Percentiles rank a stretch among this genome's conserved stretches.
Evolutionary conservation across 805 yeast genomes (phyloP).

Genomic region (Millerozyma miso): DNA sequence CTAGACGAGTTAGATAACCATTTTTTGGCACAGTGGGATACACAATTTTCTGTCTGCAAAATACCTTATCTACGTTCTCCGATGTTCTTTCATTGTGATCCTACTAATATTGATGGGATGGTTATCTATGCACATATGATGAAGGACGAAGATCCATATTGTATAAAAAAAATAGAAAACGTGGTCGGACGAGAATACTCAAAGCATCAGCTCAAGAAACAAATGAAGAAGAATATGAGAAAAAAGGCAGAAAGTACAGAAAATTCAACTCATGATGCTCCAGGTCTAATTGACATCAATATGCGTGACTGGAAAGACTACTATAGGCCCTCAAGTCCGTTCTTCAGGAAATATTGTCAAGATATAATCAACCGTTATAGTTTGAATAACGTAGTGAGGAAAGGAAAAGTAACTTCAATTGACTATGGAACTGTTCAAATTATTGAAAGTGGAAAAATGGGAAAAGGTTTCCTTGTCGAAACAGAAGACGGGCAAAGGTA

Average conservation of each 20-base stretch:
- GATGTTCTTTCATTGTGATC: constrained; percentile 47
- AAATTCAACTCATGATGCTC: constrained; percentile 18
- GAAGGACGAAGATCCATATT: constrained; percentile 23
- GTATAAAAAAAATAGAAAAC: constrained; percentile 37
- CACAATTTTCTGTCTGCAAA: constrained; percentile 37
- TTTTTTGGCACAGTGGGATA: constrained; percentile 42
- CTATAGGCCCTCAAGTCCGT: constrained; percentile 38
- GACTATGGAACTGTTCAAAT: constrained; percentile 22
- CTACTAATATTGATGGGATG: constrained; percentile 40
- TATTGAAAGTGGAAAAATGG: constrained; percentile 17
- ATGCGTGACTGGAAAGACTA: constrained; percentile 43
- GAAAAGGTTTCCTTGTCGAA: constrained; percentile 29
- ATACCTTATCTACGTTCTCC: constrained; percentile 43
- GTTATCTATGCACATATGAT: constrained; percentile 33
- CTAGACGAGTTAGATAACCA: constrained; percentile 29
- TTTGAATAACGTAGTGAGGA: constrained; percentile 22
- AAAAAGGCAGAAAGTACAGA: constrained; percentile 2
- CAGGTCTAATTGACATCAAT: constrained; percentile 38
- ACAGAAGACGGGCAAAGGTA: constrained; percentile 27
- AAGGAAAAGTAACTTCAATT: constrained; percentile 32
- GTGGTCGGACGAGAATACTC: constrained; percentile 43
- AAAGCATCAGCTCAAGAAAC: constrained; percentile 37
- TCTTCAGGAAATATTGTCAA: constrained; percentile 37
- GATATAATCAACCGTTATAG: constrained; percentile 30
- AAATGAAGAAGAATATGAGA: constrained; percentile 15